A percentile compares a stretch with the other conserved stretches of the same genome.
phyloP scores from a whole-genome alignment of 1,284 basidiomycete genomes.

The Leccinum subrobustum region DNA sequence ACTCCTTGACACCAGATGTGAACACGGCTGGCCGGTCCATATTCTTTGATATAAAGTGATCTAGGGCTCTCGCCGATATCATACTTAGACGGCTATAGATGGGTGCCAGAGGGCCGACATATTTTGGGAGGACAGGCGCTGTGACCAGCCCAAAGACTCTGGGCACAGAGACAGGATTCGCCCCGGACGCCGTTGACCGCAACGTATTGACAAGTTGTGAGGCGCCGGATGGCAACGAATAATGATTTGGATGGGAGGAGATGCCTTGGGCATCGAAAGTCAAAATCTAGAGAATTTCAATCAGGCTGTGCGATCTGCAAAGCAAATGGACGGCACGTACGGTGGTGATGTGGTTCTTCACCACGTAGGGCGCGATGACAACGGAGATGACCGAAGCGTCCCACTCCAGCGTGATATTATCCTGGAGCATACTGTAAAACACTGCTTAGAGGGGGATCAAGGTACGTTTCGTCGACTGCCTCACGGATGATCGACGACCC shows the following conservation, averaged over 20 bases:
- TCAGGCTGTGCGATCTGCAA: conserved; percentile 1
- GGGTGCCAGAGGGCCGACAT: conserved; percentile 50
- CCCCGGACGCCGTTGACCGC: conserved; percentile 19
- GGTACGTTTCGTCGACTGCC: conserved; percentile 1
- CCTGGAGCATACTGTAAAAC: conserved; percentile 62
- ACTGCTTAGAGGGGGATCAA: conserved; percentile 11
- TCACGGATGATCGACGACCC: conserved; percentile 73
- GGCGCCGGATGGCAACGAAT: conserved; percentile 64
- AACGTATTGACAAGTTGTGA: conserved; percentile 39
- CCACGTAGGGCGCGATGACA: conserved; percentile 60
- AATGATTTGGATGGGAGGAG: conserved; percentile 90
- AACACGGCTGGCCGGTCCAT: conserved; percentile 33
- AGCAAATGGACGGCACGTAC: conserved; percentile 42
- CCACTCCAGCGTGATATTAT: conserved; percentile 77
- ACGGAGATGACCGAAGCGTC: conserved; percentile 57
- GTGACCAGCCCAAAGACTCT: conserved; percentile 63
- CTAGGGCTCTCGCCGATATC: conserved; percentile 22
- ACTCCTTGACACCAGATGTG: conserved; percentile 56
- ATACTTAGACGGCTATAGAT: conserved; percentile 47
- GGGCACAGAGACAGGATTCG: conserved; percentile 30
- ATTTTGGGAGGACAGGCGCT: conserved; percentile 59
- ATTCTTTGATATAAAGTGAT: conserved; percentile 4
- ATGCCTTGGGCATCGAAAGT: conserved; percentile 88
- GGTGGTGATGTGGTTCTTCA: conserved; percentile 58
- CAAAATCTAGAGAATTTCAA: conserved; percentile 59